Conservation (phyloP, 192 early-diverging fungal species). For the Umbelopsis isabellina region DNA sequence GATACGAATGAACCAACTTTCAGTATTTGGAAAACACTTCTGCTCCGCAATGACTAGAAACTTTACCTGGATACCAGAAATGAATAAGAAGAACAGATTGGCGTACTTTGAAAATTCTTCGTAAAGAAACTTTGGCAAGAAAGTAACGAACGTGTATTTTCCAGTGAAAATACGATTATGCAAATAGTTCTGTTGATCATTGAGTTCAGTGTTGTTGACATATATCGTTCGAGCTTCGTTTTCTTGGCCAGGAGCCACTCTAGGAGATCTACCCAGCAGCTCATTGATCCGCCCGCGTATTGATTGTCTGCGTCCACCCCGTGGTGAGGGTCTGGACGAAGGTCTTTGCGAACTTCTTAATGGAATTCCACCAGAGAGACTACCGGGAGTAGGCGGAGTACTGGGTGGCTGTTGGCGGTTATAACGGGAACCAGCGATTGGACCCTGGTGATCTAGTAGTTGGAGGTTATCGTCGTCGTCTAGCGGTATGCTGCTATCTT, state of each 20-base stretch:
- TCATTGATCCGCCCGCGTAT: background rate
- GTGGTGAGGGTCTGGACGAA: background rate
- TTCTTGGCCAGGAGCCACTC: background rate
- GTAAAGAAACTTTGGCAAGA: slow-evolving; percentile 92
- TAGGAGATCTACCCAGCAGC: background rate
- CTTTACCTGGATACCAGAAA: slow-evolving; percentile 85
- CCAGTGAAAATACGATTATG: slow-evolving; percentile 95
- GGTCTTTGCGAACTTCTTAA: slow-evolving; percentile 1
- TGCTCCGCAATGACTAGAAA: background rate
- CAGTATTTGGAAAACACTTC: background rate
- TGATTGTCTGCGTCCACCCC: background rate
- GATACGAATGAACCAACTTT: background rate
- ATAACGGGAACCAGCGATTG: slow-evolving; percentile 19
- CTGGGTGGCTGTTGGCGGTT: slow-evolving; percentile 13
- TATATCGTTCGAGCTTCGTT: slow-evolving; percentile 71
- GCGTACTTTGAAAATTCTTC: slow-evolving; percentile 99
- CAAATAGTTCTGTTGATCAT: slow-evolving; percentile 76
- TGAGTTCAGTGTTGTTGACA: slow-evolving; percentile 81
- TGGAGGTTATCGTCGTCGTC: slow-evolving; percentile 34
- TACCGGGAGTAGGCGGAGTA: background rate
- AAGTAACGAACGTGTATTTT: slow-evolving; percentile 94
- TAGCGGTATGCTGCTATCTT: slow-evolving; percentile 22
- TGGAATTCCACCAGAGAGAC: background rate
- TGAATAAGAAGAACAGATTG: slow-evolving; percentile 98
- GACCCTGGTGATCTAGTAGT: slow-evolving; percentile 22